Evolutionary conservation across 805 yeast species (phyloP).

Genomic region (Jamesozyma spencerorum): DNA sequence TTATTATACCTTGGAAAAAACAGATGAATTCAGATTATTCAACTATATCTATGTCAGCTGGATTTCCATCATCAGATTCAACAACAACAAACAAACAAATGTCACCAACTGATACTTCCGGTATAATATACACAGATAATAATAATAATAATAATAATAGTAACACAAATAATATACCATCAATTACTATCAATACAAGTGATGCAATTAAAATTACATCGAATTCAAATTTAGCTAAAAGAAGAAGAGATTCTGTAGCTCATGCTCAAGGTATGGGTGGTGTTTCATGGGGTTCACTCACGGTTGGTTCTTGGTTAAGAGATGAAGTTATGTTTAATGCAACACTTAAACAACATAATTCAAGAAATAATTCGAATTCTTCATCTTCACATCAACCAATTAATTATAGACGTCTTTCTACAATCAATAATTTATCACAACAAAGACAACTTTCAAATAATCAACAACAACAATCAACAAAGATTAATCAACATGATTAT

Average conservation of each 20-base stretch:
- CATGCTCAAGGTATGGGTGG: slow-evolving; percentile 98
- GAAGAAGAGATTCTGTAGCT: slow-evolving; percentile 71
- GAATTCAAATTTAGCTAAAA: slow-evolving; percentile 8
- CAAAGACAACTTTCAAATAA: neutral
- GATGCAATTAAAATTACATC: neutral
- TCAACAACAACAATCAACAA: slow-evolving; percentile 3
- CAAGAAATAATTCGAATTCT: neutral
- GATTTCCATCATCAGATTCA: neutral
- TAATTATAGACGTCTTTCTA: slow-evolving; percentile 9
- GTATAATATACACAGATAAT: slow-evolving; percentile 3
- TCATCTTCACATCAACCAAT: slow-evolving; percentile 2
- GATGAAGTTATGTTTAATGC: slow-evolving; percentile 68
- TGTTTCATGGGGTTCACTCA: slow-evolving; percentile 91
- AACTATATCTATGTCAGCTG: slow-evolving; percentile 5
- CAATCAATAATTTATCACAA: slow-evolving; percentile 5
- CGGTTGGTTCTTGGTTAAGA: slow-evolving; percentile 91
- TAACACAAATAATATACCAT: neutral
- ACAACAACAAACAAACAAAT: slow-evolving; percentile 5
- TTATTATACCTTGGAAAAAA: too few relatives aligned
- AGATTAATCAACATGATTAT: slow-evolving; percentile 16
- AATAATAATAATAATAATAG: slow-evolving; percentile 1
- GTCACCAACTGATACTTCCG: slow-evolving; percentile 4
- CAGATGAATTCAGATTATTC: slow-evolving; percentile 13
- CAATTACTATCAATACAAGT: too few relatives aligned
- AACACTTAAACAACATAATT: slow-evolving; percentile 1